phyloP scores from a whole-genome alignment of 345 rosid genomes.

The Trapa bicornis region DNA sequence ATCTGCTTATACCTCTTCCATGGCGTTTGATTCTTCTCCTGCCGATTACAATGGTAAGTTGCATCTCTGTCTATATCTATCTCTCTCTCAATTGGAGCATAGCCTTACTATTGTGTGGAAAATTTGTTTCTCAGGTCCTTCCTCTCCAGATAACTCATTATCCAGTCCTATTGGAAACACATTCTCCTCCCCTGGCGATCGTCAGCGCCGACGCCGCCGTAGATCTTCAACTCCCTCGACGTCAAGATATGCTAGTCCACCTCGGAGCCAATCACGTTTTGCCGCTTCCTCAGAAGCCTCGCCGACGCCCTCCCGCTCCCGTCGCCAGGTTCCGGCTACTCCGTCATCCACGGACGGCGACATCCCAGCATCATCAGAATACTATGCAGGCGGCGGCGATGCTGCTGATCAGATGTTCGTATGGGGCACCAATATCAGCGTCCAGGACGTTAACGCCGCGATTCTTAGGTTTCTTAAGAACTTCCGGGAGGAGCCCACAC shows the following conservation, averaged over 20 bases:
- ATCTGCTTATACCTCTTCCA: no score
- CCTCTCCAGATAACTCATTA: constrained; percentile 49
- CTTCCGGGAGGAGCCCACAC: constrained; percentile 38
- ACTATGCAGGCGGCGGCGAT: constrained; percentile 39
- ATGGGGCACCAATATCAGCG: constrained; percentile 96
- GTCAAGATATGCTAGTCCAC: constrained; percentile 17
- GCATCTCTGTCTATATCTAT: constrained; percentile 6
- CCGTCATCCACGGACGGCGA: constrained; percentile 50
- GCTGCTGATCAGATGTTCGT: constrained; percentile 62
- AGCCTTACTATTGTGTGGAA: no score
- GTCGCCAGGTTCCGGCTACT: constrained; percentile 20
- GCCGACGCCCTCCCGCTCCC: constrained; percentile 38
- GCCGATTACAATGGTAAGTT: constrained; percentile 27
- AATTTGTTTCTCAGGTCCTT: constrained; percentile 28
- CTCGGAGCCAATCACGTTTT: constrained; percentile 22
- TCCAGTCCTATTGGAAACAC: constrained; percentile 66
- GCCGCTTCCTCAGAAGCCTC: constrained; percentile 31
- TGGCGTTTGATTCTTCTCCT: constrained; percentile 21
- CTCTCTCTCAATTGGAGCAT: background rate
- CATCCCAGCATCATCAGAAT: constrained; percentile 44
- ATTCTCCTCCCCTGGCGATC: constrained; percentile 36
- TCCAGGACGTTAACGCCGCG: constrained; percentile 76
- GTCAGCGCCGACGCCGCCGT: constrained; percentile 10
- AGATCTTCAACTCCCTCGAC: constrained; percentile 19
- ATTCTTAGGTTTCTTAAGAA: constrained; percentile 83